Percentiles rank a stretch among this genome's conserved stretches.
These are phyloP conservation scores for Nepenthes gracilis DNA, from an alignment of 148 eudicot genomes.

Conservation along the genomic window DNA sequence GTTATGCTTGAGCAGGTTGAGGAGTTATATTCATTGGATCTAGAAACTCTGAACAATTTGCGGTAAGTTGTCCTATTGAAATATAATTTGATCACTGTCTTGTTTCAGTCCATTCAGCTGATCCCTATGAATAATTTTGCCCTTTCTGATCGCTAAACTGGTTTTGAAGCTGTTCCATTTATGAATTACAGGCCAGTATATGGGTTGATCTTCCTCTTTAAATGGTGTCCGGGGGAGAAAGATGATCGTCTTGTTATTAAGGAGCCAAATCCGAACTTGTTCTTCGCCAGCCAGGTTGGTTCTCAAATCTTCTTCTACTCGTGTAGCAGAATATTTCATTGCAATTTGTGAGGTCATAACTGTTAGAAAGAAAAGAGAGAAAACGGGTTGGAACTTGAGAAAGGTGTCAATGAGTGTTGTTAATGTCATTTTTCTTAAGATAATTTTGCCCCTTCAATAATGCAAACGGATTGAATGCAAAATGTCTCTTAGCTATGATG, in stretches of 20 bases:
- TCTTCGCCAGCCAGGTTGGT: slow-evolving; percentile 93
- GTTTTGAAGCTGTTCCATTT: background rate
- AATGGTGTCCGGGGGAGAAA: slow-evolving; percentile 95
- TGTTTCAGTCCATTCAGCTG: background rate
- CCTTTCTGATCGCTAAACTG: too few species aligned
- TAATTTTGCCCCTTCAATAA: too few species aligned
- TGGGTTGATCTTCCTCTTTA: slow-evolving; percentile 89
- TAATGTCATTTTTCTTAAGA: too few species aligned
- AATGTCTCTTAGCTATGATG: too few species aligned
- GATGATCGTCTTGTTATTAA: slow-evolving; percentile 74
- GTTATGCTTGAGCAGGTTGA: slow-evolving; percentile 61
- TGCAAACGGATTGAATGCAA: too few species aligned
- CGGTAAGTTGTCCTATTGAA: slow-evolving; percentile 27
- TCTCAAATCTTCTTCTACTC: slow-evolving; percentile 3
- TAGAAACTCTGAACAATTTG: slow-evolving; percentile 70
- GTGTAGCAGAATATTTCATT: background rate
- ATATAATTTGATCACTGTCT: slow-evolving; percentile 1
- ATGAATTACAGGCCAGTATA: slow-evolving; percentile 66
- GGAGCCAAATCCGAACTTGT: slow-evolving; percentile 91
- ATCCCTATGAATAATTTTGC: background rate
- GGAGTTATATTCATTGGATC: slow-evolving; percentile 93
- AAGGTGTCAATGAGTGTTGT: too few species aligned
- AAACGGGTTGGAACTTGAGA: too few species aligned
- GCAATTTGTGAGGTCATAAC: too few species aligned
- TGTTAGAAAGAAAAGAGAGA: too few species aligned